Conservation (phyloP, 2,329 filamentous ascomycete species). For the Penicillium sp. region DNA sequence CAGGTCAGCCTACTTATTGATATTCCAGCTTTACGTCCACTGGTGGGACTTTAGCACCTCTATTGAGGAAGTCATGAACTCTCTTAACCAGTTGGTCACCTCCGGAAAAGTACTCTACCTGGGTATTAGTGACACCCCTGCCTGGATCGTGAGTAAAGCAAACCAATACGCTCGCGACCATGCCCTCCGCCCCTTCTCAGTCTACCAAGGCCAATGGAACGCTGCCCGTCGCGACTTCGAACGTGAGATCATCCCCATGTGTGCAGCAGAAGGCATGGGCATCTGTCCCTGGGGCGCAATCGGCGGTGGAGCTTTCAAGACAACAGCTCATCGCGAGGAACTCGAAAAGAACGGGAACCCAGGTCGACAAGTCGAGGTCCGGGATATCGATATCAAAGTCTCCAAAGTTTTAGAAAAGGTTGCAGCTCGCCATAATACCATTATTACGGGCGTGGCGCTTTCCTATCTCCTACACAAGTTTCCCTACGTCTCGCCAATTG, state of each 20-base stretch:
- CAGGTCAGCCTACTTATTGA: neutral
- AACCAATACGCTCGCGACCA: constrained; percentile 70
- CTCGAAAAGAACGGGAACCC: constrained; percentile 31
- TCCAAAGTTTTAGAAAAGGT: constrained; percentile 22
- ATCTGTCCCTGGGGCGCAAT: constrained; percentile 58
- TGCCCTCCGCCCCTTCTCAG: constrained; percentile 68
- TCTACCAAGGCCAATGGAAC: constrained; percentile 68
- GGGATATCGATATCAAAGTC: constrained; percentile 19
- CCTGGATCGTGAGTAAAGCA: constrained; percentile 67
- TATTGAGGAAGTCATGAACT: constrained; percentile 68
- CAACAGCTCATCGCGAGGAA: constrained; percentile 31
- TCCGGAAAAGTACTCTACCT: constrained; percentile 67
- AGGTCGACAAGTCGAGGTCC: constrained; percentile 17
- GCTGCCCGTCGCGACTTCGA: constrained; percentile 62
- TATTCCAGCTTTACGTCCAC: constrained; percentile 58
- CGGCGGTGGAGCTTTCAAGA: constrained; percentile 53
- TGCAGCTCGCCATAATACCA: constrained; percentile 14
- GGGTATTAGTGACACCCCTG: constrained; percentile 68
- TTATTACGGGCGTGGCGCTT: constrained; percentile 39
- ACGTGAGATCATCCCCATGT: constrained; percentile 69
- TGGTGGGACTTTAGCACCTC: constrained; percentile 69
- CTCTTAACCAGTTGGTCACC: constrained; percentile 61
- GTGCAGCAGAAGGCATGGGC: constrained; percentile 61
- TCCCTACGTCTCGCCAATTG: constrained; percentile 55
- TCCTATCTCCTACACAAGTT: constrained; percentile 57